Evolutionary conservation across 1,284 basidiomycete genomes (phyloP), one percentile per base, ranked within the genome.

Genomic region (Mycosarcoma maydis): DNA sequence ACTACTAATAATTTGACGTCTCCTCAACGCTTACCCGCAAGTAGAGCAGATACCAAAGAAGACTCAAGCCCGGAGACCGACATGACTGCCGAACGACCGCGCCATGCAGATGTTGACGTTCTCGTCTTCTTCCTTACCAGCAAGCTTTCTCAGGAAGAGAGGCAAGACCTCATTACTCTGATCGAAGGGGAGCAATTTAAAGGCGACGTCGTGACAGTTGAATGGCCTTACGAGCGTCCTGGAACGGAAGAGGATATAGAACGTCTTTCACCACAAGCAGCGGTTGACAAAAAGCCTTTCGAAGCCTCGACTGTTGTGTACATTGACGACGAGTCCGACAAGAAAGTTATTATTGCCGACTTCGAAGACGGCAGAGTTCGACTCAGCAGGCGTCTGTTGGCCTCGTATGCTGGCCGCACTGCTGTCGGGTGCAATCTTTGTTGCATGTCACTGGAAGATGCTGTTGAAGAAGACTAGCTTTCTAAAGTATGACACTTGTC

Each of bases 391-490:
- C 45, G 45, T 27, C 3, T 47, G 45, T 37, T 47, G 45, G 45
- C 33, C 11, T 19, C 24, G 24, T 37, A 47, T 47, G 34, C 45
- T 38, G 45, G 6, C 16, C 13, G 8, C 33, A 47, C 19, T 29
- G 45, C 45, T 29, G 17, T 47, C n/a, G 16, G n/a, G 13, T 47
- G 45, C 45, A 47, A 47, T 47, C 45, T 47, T 29, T 47, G 45
- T n/a, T 47, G 45, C n/a, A 27, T 47, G 23, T 6, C 33, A 13
- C 23, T 38, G n/a, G 45, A 47, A 47, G 45, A 47, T 17, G 47
- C 47, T 40, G 29, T 34, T 40, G 47, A 39, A 32, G 40, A 52
- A 42, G 48, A 52, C 36, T 46, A 56, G 19, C 47, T n/a, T n/a
- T n/a, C n/a, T n/a, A n/a, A n/a, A n/a, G n/a, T n/a, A n/a, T n/a